Base-by-base conservation (phyloP, 495 filamentous ascomycete genomes). In the Xylaria nigripes region DNA sequence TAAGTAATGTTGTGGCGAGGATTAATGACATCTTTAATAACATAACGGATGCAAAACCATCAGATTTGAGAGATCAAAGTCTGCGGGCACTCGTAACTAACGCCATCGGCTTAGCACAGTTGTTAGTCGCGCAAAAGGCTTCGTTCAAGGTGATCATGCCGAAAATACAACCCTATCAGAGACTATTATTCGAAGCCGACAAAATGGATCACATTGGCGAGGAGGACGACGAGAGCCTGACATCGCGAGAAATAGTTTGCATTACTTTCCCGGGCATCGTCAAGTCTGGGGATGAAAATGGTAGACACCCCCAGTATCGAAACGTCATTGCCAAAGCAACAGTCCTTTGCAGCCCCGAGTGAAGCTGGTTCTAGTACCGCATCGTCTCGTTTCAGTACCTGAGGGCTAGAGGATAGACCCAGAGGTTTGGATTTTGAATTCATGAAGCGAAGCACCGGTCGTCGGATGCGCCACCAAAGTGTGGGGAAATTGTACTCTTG, bases 201-300 rank as follows among this genome's bases (percentile, higher is more conserved):
- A 75, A 59, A 3, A 82, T 82, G 78, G 77, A 81, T 50, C 77
- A 81, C 60, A 73, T 81, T 41, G 74, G 76, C 30, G 78, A 76
- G 22, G 78, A 80, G 54, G 76, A 79, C 46, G 79, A 81, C 51
- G 73, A 76, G 6, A 62, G 59, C 25, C 63, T 72, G 29, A 57
- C 67, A 23, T 65, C 63, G 44, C 59, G 73, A 22, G 77, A 81
- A 47, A 72, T 75, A 18, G 67, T 68, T 50, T 71, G 71, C 59
- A 72, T 77, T 47, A 74, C 75, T 0, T 81, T 81, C 51, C 78
- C 78, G 7, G 77, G 74, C 18, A 71, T 81, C 18, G 66, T 76
- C 40, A 81, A 82, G 61, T 62, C 62, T 7, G 79, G 78, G 18
- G 78, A 81, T 63, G 79, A 78, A 65, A 77, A 70, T 50, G 79